Percentiles rank a stretch among this genome's conserved stretches.
phyloP scores from a whole-genome alignment of 805 yeast genomes.

The Saturnispora zaruensis region DNA sequence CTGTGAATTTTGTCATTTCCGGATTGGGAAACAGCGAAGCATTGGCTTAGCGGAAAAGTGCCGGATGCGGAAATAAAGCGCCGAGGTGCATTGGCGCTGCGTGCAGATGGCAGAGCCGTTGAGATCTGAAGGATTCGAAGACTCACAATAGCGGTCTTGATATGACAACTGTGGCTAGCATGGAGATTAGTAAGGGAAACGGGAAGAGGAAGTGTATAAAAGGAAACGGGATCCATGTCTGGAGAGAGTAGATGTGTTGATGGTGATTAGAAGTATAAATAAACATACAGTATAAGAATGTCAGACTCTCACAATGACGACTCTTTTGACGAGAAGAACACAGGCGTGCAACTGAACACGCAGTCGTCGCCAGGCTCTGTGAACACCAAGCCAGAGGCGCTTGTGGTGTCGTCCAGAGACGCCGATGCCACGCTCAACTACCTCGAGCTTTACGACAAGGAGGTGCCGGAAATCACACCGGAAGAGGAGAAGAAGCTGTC shows the following conservation, averaged over 20 bases:
- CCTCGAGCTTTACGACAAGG: slow-evolving; percentile 9
- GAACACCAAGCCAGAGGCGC: not conserved
- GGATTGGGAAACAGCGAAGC: not conserved
- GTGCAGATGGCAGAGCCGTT: not conserved
- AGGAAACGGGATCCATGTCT: not conserved
- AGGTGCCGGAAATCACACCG: slow-evolving; percentile 33
- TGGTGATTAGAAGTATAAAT: not conserved
- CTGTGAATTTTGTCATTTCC: not conserved
- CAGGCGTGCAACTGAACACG: not conserved
- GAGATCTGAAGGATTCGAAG: not conserved
- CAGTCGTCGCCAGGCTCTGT: not conserved
- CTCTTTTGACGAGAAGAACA: slow-evolving; percentile 2
- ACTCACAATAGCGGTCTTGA: not conserved
- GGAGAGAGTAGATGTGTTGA: not conserved
- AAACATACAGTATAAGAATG: not conserved
- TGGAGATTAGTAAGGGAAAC: not conserved
- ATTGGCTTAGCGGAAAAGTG: not conserved
- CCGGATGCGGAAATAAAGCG: not conserved
- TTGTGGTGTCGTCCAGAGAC: slow-evolving; percentile 5
- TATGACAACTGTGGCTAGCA: not conserved
- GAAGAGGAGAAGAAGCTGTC: slow-evolving; percentile 33
- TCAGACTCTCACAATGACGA: not conserved
- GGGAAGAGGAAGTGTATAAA: not conserved
- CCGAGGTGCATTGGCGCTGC: not conserved
- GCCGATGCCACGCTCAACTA: slow-evolving; percentile 15